phyloP scores from a whole-genome alignment of 495 filamentous ascomycete genomes.

The Umbilicaria muhlenbergii region DNA sequence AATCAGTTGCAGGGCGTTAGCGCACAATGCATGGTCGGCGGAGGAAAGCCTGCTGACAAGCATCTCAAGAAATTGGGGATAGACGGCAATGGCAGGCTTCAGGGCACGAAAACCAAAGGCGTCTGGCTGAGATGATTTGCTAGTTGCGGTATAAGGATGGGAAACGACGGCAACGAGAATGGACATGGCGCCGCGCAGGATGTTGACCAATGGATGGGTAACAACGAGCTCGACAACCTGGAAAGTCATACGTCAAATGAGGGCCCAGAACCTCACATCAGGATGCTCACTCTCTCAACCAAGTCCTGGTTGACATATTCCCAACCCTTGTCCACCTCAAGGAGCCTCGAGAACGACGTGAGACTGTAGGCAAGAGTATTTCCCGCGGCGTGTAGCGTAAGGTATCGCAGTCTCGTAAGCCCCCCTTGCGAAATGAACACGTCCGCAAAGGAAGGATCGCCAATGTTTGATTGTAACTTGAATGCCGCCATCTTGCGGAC shows the following conservation, averaged over 20 bases:
- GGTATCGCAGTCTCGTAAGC: conserved; percentile 58
- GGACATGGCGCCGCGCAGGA: conserved; percentile 89
- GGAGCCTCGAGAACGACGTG: conserved; percentile 65
- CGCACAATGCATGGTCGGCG: conserved; percentile 91
- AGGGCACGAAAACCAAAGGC: conserved; percentile 75
- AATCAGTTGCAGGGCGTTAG: conserved; percentile 86
- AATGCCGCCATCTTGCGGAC: conserved; percentile 98
- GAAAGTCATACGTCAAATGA: not conserved
- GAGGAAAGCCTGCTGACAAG: conserved; percentile 77
- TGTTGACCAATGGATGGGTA: conserved; percentile 91
- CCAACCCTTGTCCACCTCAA: conserved; percentile 98
- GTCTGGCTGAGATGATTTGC: conserved; percentile 28
- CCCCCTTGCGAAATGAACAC: conserved; percentile 86
- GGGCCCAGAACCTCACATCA: not conserved
- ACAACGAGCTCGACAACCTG: conserved; percentile 89
- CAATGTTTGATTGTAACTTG: conserved; percentile 85
- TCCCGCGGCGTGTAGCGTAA: conserved; percentile 69
- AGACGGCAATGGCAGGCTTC: conserved; percentile 77
- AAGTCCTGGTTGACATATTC: conserved; percentile 56
- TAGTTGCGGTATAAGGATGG: conserved; percentile 44
- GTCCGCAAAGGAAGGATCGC: conserved; percentile 93
- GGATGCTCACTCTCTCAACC: conserved; percentile 43
- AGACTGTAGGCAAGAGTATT: conserved; percentile 94
- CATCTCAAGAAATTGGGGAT: conserved; percentile 90
- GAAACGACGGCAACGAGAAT: conserved; percentile 87